phyloP scores from a whole-genome alignment of 345 rosid species.

The Firmiana major region DNA sequence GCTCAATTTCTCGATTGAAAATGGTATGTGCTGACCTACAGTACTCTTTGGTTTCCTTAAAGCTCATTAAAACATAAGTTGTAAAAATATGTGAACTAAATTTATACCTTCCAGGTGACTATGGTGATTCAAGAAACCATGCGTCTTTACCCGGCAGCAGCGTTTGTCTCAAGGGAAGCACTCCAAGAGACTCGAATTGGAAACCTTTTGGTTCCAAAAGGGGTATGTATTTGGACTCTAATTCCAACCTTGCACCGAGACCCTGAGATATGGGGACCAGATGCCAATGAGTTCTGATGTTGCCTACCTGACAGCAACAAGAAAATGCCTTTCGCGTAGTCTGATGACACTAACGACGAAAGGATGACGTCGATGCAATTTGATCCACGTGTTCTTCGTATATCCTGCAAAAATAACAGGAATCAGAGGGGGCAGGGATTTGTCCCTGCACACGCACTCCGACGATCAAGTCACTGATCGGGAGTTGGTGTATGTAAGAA shows the following conservation, averaged over 20 bases:
- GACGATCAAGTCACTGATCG: too few relatives aligned
- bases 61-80: background rate
- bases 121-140: conserved; percentile 66
- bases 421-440: too few relatives aligned
- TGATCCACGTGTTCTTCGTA: too few relatives aligned
- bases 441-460: too few relatives aligned
- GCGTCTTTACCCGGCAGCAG: conserved; percentile 66
- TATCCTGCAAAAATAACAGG: too few relatives aligned
- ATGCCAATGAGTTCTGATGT: conserved; percentile 59
- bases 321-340: too few relatives aligned
- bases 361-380: too few relatives aligned
- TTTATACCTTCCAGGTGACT: conserved; percentile 30
- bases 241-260: conserved; percentile 60
- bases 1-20: conserved; percentile 46
- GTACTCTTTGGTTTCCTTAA: background rate
- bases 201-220: conserved; percentile 50
- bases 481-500: too few relatives aligned
- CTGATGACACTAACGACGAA: too few relatives aligned
- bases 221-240: conserved; percentile 51
- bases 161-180: conserved; percentile 65
- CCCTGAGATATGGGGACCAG: conserved; percentile 64
- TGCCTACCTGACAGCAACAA: too few relatives aligned
- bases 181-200: conserved; percentile 57
- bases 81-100: too few relatives aligned
- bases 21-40: conserved; percentile 31